These are phyloP conservation scores for Alternaria sp. DNA, from an alignment of 2,329 filamentous ascomycete species.

Conservation along the genomic window DNA sequence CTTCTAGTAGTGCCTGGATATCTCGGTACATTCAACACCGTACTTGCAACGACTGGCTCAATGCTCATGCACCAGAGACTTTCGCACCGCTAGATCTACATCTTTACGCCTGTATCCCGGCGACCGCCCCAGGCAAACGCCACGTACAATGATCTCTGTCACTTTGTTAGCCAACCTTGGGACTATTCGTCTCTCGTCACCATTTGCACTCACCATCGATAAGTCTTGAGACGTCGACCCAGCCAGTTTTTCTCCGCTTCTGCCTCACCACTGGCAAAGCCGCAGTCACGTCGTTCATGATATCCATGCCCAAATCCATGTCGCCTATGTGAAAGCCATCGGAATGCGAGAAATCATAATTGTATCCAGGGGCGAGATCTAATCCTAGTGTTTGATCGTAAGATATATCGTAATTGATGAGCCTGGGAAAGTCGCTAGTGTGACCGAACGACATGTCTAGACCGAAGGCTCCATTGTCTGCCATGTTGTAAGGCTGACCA, in stretches of 20 bases:
- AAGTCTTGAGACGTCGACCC: constrained; percentile 56
- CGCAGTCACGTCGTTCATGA: constrained; percentile 27
- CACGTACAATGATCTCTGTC: constrained; percentile 48
- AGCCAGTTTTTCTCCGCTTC: constrained; percentile 49
- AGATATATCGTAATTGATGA: constrained; percentile 29
- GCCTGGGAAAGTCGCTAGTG: constrained; percentile 21
- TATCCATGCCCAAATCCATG: constrained; percentile 27
- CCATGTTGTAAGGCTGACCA: constrained; percentile 9
- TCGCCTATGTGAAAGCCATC: constrained; percentile 17
- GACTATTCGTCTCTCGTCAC: neutral
- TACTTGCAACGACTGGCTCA: neutral
- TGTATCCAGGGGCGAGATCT: constrained; percentile 44
- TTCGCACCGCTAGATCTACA: constrained; percentile 53
- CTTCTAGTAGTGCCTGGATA: neutral
- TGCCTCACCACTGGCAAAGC: constrained; percentile 30
- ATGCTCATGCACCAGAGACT: constrained; percentile 41
- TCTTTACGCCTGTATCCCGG: constrained; percentile 56
- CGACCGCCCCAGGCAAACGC: constrained; percentile 55
- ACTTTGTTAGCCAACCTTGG: constrained; percentile 31
- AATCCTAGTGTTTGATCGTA: constrained; percentile 46
- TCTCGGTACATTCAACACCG: neutral
- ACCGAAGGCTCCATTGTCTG: constrained; percentile 28
- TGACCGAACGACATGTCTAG: constrained; percentile 33
- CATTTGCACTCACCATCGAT: constrained; percentile 53
- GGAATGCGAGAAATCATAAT: constrained; percentile 25